These are phyloP conservation scores for Paramecium bursaria DNA, from an alignment of 73 alveolate species.

Conservation along the genomic window DNA sequence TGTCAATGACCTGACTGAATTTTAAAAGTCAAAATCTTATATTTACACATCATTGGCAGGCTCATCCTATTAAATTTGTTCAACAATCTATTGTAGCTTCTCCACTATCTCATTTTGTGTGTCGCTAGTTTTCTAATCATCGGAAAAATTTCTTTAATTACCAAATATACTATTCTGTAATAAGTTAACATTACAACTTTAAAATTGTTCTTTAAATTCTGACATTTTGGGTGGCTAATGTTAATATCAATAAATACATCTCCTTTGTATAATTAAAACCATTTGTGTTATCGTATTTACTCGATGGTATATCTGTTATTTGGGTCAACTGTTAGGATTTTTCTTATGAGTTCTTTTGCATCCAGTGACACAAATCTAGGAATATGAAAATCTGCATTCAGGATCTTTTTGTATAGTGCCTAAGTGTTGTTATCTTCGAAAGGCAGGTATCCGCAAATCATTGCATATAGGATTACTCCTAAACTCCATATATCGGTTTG, in stretches of 20 bases:
- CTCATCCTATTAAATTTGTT: neutral
- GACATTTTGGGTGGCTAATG: conserved; percentile 1
- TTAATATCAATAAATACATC: neutral
- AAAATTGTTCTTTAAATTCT: neutral
- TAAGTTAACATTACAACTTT: neutral
- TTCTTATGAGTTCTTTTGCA: conserved; percentile 81
- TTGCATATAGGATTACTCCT: conserved; percentile 90
- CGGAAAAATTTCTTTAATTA: conserved; percentile 28
- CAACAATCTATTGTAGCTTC: neutral
- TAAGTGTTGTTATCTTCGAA: conserved; percentile 85
- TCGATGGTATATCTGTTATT: conserved; percentile 84
- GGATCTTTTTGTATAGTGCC: conserved; percentile 72
- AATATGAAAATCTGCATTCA: conserved; percentile 44
- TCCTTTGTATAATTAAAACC: conserved; percentile 73
- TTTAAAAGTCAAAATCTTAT: neutral
- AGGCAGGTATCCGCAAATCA: conserved; percentile 92
- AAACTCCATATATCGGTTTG: conserved; percentile 95
- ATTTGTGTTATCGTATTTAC: conserved; percentile 83
- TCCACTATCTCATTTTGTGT: conserved; percentile 4
- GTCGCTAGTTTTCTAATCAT: conserved; percentile 38
- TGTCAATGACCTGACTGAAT: conserved; percentile 37
- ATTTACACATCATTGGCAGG: neutral
- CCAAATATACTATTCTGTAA: conserved; percentile 18
- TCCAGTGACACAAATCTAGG: conserved; percentile 86
- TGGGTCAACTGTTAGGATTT: conserved; percentile 90